Evolutionary conservation across 306 rosid species (phyloP).

Genomic region (Argentina anserina): DNA sequence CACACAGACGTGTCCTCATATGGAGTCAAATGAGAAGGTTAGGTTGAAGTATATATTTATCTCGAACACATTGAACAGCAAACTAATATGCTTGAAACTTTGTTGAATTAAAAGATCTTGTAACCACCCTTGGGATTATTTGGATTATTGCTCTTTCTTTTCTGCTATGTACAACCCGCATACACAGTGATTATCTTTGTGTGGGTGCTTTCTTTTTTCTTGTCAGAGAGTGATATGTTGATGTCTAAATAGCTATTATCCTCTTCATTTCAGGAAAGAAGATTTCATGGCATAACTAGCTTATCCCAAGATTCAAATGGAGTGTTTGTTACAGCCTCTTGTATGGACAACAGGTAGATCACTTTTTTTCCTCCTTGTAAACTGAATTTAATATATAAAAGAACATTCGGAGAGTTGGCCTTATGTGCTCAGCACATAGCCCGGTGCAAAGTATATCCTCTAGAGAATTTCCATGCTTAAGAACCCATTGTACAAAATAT

Average conservation of each 20-base stretch:
- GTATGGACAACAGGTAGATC: conserved; percentile 84
- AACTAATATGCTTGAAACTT: background rate
- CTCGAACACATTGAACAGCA: background rate
- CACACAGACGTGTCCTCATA: conserved; percentile 54
- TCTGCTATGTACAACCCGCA: background rate
- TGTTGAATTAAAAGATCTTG: background rate
- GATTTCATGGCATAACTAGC: conserved; percentile 89
- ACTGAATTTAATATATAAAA: conserved; percentile 6
- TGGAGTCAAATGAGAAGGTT: conserved; percentile 60
- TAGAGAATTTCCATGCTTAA: background rate
- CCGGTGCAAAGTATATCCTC: background rate
- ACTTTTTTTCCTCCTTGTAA: background rate
- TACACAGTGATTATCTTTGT: background rate
- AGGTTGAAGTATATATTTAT: conserved; percentile 13
- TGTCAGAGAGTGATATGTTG: background rate
- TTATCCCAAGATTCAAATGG: conserved; percentile 92
- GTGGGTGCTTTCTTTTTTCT: background rate
- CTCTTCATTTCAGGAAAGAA: conserved; percentile 50
- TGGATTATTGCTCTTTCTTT: background rate
- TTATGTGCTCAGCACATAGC: background rate
- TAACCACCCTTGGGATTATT: background rate
- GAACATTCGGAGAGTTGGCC: background rate
- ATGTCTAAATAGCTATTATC: background rate
- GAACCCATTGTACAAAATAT: background rate
- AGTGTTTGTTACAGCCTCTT: conserved; percentile 73